Evolutionary conservation across 2,329 filamentous ascomycete species (phyloP), one percentile per base, ranked within the genome.

Genomic region (Ascochyta rabiei): DNA sequence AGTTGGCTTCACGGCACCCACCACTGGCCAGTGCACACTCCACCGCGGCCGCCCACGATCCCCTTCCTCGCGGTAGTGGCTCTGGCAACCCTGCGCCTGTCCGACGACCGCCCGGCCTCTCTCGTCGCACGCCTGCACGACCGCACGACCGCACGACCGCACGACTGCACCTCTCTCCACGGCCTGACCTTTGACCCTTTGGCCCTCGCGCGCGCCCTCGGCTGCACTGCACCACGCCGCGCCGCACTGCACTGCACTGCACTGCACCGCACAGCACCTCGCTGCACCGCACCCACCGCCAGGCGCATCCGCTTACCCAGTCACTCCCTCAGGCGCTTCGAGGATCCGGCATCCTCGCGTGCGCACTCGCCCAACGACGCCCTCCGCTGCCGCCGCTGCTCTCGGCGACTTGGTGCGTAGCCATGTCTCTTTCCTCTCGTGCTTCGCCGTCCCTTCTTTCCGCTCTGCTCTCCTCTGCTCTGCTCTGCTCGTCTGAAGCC

Each of bases 331-430:
- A 64, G 66, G 72, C 72, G 73, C 72, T 73, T 75, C 67, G 74
- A 75, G 74, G 67, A 76, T 73, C 74, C 74, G 74, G 74, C 69
- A 76, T 76, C 64, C 73, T 76, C 73, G 67, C 73, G 69, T 63
- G 66, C 69, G 55, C 66, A 67, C 70, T 57, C 66, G 61, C 57
- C 68, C 61, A 66, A 56, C 65, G 59, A 50, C 61, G 45, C 52
- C 54, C 57, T 51, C 54, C 62, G 44, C 48, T 30, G 35, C 38
- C 16, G 37, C 38, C 23, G 43, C 19, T 33, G 45, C 62, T 48
- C 64, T 67, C 66, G 63, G 62, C 66, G 55, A 59, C 54, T 64
- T 66, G 72, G 73, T 76, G 67, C 62, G 73, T 75, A 42, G 48
- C 53, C 41, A 49, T 43, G 59, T 48, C 54, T 63, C 49, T 62